Evolutionary conservation across 108 stramenopile species (phyloP), one percentile per base, ranked within the genome.

Genomic region (Cyclotella cryptica): DNA sequence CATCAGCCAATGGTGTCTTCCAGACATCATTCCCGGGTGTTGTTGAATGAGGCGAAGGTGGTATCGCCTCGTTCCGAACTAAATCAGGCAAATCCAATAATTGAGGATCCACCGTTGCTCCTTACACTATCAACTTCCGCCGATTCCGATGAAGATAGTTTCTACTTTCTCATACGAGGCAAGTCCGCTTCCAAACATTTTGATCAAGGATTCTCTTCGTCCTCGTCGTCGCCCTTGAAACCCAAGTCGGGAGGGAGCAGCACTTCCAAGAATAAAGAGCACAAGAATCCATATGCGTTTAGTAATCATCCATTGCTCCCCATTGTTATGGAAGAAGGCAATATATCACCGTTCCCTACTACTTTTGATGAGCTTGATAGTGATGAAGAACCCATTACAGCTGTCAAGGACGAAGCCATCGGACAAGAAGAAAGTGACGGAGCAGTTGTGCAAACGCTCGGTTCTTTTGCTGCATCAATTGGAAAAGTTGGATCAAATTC

Each of bases 221-320:
- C 10, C 44, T 1, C 1, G 19, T 3, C 22, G 13, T 65, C 64
- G 1, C 22, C 26, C 5, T 21, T 2, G 12, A 62, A 26, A 40
- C 39, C 39, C 60, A 62, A 40, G 39, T 65, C 64, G 3, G n/a
- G n/a, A 8, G 49, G 49, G 49, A 35, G 35, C 35, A 35, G 58
- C 52, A 52, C 3, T 19, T 43, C 57, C 40, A 71, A 71, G 57
- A 18, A 17, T 40, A 71, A 71, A 44, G 43, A 43, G 21, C 45
- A 29, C 14, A 72, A 61, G 58, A 72, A 72, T 47, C 71, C 71
- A 12, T 72, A 72, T 72, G 71, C 71, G 13, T 72, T 72, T 22
- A 49, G 49, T 40, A 72, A 72, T 28, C 71, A 72, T 61, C 71
- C 71, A 17, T 35, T 72, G 27, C 28, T 72, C 3, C 59, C 71